Evolutionary conservation across 306 rosid species (phyloP).

Genomic region (Inga oerstediana): DNA sequence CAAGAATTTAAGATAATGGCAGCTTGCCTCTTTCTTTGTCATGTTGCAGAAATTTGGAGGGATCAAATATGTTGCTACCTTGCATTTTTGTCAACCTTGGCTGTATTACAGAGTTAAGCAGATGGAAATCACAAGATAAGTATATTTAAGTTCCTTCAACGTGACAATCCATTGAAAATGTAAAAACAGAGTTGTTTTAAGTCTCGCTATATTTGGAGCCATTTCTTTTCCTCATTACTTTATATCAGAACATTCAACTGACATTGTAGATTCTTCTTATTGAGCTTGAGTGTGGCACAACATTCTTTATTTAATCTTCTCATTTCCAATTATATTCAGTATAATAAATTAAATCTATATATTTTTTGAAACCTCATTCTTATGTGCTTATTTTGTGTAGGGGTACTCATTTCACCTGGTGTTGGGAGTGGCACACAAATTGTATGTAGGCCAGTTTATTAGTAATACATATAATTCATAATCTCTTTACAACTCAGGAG

Average conservation of each 20-base stretch:
- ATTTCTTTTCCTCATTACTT: neutral
- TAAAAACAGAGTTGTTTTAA: too few relatives aligned
- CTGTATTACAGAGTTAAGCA: too few relatives aligned
- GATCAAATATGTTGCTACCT: neutral
- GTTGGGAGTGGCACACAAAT: neutral
- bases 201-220: neutral
- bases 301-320: neutral
- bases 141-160: neutral
- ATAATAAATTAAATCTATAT: neutral
- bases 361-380: too few relatives aligned
- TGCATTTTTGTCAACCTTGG: neutral
- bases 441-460: neutral
- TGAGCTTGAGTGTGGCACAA: neutral
- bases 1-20: neutral
- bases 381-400: neutral
- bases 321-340: neutral
- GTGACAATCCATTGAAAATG: too few relatives aligned
- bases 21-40: neutral
- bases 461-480: too few relatives aligned
- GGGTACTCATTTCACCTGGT: neutral
- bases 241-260: neutral
- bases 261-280: neutral
- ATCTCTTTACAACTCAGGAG: too few relatives aligned
- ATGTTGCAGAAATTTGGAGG: neutral
- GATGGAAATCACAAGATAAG: neutral